These are phyloP conservation scores for Schizochytrium sp. DNA, from an alignment of 108 stramenopile species.

Conservation along the genomic window DNA sequence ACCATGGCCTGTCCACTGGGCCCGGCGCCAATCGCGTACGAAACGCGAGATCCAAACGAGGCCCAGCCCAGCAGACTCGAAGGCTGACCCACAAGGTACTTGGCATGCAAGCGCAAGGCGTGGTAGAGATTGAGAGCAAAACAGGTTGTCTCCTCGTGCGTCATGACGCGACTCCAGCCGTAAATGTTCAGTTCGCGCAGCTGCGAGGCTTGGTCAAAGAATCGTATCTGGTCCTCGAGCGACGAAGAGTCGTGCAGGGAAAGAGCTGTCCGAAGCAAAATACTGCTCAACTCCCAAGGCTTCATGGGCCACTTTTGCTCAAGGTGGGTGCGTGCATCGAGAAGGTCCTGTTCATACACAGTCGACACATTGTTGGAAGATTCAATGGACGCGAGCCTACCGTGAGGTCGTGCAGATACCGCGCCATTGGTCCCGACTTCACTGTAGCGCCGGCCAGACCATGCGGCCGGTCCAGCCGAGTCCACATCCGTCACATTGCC, in stretches of 20 bases:
- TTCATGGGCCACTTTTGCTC: not conserved
- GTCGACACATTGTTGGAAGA: not conserved
- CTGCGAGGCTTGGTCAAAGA: not conserved
- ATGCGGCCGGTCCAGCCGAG: too few relatives aligned
- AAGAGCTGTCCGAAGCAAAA: not conserved
- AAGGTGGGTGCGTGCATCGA: not conserved
- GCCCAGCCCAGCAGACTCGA: not conserved
- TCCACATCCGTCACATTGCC: not conserved
- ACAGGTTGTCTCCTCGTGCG: not conserved
- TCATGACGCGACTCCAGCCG: not conserved
- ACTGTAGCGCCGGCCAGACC: too few relatives aligned
- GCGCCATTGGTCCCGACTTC: not conserved
- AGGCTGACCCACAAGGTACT: not conserved
- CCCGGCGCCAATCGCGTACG: not conserved
- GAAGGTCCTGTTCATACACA: not conserved
- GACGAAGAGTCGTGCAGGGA: not conserved
- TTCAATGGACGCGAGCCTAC: not conserved
- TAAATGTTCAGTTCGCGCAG: not conserved
- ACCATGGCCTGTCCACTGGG: not conserved
- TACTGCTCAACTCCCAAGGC: not conserved
- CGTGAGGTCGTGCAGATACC: not conserved
- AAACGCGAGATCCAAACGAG: not conserved
- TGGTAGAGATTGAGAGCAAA: constrained; percentile 14
- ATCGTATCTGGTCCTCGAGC: not conserved
- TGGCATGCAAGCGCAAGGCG: not conserved